phyloP scores from a whole-genome alignment of 2,329 filamentous ascomycete species.

The Byssothecium circinans region DNA sequence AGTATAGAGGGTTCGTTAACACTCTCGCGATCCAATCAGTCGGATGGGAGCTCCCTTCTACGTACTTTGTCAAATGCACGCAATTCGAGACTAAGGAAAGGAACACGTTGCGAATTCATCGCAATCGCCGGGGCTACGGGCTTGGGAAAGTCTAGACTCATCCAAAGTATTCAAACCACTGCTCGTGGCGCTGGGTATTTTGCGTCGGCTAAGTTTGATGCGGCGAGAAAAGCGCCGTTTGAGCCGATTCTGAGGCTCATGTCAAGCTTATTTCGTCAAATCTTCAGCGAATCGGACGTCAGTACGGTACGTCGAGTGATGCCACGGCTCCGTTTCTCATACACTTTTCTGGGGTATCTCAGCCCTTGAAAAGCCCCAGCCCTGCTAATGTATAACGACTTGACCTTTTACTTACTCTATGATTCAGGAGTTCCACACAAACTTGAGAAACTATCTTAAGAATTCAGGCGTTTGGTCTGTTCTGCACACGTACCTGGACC shows the following conservation, averaged over 20 bases:
- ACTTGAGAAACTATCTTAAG: slow-evolving; percentile 56
- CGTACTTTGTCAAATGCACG: slow-evolving; percentile 36
- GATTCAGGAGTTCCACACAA: slow-evolving; percentile 58
- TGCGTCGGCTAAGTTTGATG: slow-evolving; percentile 62
- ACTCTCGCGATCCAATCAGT: slow-evolving; percentile 30
- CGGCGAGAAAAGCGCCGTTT: slow-evolving; percentile 61
- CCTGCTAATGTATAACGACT: background rate
- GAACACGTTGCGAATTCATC: slow-evolving; percentile 62
- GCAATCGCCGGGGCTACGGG: slow-evolving; percentile 60
- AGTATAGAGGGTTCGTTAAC: slow-evolving; percentile 34
- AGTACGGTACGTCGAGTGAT: slow-evolving; percentile 42
- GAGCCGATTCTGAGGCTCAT: slow-evolving; percentile 64
- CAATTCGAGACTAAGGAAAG: slow-evolving; percentile 53
- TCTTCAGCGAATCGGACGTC: slow-evolving; percentile 66
- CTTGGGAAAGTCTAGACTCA: slow-evolving; percentile 62
- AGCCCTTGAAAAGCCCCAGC: too few relatives aligned
- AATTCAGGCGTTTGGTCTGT: slow-evolving; percentile 58
- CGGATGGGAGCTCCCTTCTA: slow-evolving; percentile 27
- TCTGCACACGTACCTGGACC: slow-evolving; percentile 60
- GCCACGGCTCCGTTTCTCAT: background rate
- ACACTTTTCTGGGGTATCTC: background rate
- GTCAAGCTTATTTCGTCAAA: slow-evolving; percentile 63
- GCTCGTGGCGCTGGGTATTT: slow-evolving; percentile 63
- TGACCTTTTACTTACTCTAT: background rate
- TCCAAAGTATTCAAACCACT: slow-evolving; percentile 59